These are phyloP conservation scores for Podaxis sp. DNA, from an alignment of 768 basidiomycete species.

Conservation along the genomic window DNA sequence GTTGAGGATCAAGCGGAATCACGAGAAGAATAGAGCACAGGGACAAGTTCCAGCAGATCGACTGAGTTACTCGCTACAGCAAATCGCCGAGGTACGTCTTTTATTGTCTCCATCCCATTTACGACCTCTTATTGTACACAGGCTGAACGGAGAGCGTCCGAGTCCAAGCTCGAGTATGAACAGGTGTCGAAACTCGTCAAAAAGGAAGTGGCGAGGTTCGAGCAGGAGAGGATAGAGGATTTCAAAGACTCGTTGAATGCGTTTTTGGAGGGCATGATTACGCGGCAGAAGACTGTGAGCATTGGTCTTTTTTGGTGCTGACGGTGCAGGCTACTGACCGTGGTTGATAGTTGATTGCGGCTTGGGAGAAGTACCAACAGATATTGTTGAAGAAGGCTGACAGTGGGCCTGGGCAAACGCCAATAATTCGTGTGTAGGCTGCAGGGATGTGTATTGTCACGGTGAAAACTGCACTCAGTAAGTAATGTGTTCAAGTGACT, in stretches of 20 bases:
- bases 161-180: conserved; percentile 87
- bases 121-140: conserved; percentile 23
- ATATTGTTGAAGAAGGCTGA: conserved; percentile 51
- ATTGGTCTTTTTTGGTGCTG: background rate
- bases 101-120: background rate
- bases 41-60: conserved; percentile 70
- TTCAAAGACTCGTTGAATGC: conserved; percentile 82
- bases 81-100: conserved; percentile 71
- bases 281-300: conserved; percentile 73
- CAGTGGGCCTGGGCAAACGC: background rate
- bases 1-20: conserved; percentile 62
- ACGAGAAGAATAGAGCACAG: conserved; percentile 80
- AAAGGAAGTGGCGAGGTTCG: conserved; percentile 84
- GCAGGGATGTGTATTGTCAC: too few species aligned
- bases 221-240: conserved; percentile 89
- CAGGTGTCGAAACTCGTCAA: conserved; percentile 85
- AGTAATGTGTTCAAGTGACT: background rate
- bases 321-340: conserved; percentile 1
- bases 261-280: conserved; percentile 85
- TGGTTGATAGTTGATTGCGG: conserved; percentile 53
- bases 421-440: background rate
- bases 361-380: conserved; percentile 84
- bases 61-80: conserved; percentile 65
- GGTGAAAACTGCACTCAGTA: background rate
- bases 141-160: conserved; percentile 82